phyloP scores from a whole-genome alignment of 169 alveolate species.

The Blepharisma undulans region DNA sequence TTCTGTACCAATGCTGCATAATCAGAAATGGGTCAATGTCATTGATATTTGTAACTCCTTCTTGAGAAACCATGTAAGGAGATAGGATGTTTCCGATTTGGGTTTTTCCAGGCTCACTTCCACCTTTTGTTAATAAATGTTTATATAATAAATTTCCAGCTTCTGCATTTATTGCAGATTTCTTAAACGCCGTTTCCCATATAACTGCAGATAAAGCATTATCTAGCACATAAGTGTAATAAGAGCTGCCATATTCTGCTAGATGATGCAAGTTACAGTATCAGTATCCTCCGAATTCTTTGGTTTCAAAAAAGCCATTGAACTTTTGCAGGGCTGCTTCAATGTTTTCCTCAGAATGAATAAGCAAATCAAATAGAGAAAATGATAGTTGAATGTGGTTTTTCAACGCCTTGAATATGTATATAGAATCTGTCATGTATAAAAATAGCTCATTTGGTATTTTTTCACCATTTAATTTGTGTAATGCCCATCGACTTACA shows the following conservation, averaged over 20 bases:
- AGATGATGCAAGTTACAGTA: slow-evolving; percentile 7
- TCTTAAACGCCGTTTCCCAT: slow-evolving; percentile 20
- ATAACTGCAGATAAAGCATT: not conserved
- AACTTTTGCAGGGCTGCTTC: not conserved
- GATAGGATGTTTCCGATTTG: not conserved
- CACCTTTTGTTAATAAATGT: slow-evolving; percentile 1
- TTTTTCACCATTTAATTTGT: not conserved
- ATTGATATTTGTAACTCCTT: not conserved
- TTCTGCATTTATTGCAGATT: not conserved
- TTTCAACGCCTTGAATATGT: not conserved
- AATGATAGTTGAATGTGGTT: not conserved
- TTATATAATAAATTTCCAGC: not conserved
- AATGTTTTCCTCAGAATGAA: not conserved
- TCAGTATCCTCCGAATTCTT: slow-evolving; percentile 26
- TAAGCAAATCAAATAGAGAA: not conserved
- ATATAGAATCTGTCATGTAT: not conserved
- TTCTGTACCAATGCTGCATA: slow-evolving; percentile 24
- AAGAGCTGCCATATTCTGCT: slow-evolving; percentile 38
- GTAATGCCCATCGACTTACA: slow-evolving; percentile 32
- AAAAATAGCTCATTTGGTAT: not conserved
- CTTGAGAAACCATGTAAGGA: not conserved
- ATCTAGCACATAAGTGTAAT: slow-evolving; percentile 32
- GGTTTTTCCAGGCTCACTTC: not conserved
- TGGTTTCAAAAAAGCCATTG: not conserved
- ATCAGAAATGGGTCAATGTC: slow-evolving; percentile 20